Conservation (phyloP, 2,329 filamentous ascomycete species). For the Trematosphaeria pertusa region DNA sequence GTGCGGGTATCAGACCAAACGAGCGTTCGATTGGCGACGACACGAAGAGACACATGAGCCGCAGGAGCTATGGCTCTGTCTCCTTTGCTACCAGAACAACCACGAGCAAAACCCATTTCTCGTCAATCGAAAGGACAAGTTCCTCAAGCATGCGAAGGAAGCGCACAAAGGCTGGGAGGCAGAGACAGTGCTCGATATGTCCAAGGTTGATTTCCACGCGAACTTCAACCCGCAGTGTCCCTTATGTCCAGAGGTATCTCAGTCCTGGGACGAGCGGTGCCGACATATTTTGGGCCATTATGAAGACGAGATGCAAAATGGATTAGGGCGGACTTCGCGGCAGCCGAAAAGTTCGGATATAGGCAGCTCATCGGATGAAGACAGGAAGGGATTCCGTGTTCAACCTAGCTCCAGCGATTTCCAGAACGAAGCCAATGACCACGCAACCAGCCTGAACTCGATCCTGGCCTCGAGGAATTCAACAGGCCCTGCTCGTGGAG, state of each 20-base stretch:
- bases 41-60: conserved; percentile 39
- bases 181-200: conserved; percentile 22
- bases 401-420: too few relatives aligned
- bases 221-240: conserved; percentile 20
- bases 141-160: conserved; percentile 27
- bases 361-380: too few relatives aligned
- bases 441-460: too few relatives aligned
- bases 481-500: too few relatives aligned
- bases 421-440: too few relatives aligned
- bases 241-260: conserved; percentile 15
- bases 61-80: conserved; percentile 34
- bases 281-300: conserved; percentile 30
- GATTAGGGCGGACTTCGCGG: too few relatives aligned
- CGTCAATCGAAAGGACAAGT: conserved; percentile 33
- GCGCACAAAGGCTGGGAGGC: conserved; percentile 15
- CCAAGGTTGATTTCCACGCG: conserved; percentile 22
- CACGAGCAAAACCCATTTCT: conserved; percentile 21
- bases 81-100: conserved; percentile 19
- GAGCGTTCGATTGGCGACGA: conserved; percentile 33
- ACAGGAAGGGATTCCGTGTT: too few relatives aligned
- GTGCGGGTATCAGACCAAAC: conserved; percentile 34
- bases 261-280: conserved; percentile 30
- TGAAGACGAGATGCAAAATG: conserved; percentile 18
- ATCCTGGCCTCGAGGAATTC: too few relatives aligned
- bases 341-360: too few relatives aligned